phyloP scores from a whole-genome alignment of 805 yeast species.

The Pichia nakasei region DNA sequence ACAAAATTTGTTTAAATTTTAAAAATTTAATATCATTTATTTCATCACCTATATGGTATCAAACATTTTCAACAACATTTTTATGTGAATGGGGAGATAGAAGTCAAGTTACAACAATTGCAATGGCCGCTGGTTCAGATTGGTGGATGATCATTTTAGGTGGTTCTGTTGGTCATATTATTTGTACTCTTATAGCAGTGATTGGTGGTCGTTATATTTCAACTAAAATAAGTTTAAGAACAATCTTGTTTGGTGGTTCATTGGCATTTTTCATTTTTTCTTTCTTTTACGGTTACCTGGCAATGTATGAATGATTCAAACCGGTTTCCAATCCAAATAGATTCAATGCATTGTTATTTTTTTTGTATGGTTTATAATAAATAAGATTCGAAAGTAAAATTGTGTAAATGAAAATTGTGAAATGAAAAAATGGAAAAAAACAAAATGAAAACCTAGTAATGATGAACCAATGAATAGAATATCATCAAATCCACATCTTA shows the following conservation, averaged over 20 bases:
- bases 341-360: no score
- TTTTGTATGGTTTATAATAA: no score
- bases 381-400: no score
- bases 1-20: background rate
- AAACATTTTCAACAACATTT: slow-evolving; percentile 91
- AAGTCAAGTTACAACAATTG: slow-evolving; percentile 95
- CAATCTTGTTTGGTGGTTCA: slow-evolving; percentile 88
- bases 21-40: slow-evolving; percentile 51
- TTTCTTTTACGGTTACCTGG: slow-evolving; percentile 68
- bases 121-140: slow-evolving; percentile 95
- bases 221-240: slow-evolving; percentile 80
- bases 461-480: no score
- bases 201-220: slow-evolving; percentile 89
- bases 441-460: no score
- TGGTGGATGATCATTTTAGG: slow-evolving; percentile 87
- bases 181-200: slow-evolving; percentile 88
- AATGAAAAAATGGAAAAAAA: no score
- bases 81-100: slow-evolving; percentile 99
- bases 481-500: no score
- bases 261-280: slow-evolving; percentile 79
- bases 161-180: slow-evolving; percentile 79
- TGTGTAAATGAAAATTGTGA: no score
- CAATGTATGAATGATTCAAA: slow-evolving; percentile 33
- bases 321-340: no score
- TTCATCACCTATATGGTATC: slow-evolving; percentile 86